Evolutionary conservation across 2,329 filamentous ascomycete species (phyloP).

Genomic region (Clonostachys byssicola): DNA sequence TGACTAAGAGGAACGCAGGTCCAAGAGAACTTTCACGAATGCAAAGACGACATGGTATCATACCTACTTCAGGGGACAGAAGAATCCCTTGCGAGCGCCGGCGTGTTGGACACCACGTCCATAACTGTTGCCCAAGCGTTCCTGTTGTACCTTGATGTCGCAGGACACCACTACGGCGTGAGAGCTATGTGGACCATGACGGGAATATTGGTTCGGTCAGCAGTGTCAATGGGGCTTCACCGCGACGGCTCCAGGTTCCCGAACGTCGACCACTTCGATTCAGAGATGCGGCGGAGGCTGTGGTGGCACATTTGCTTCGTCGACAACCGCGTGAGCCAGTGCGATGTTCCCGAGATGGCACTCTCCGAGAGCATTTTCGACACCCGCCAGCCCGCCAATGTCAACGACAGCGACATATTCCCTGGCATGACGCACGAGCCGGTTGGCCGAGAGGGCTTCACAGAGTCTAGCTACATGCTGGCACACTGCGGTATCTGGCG

Average conservation of each 20-base stretch:
- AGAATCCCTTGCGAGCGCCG: conserved; percentile 25
- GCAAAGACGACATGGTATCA: conserved; percentile 9
- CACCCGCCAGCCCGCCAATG: conserved; percentile 34
- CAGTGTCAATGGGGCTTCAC: conserved; percentile 63
- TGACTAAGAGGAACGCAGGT: not conserved
- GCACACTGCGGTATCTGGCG: no score
- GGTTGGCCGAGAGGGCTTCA: no score
- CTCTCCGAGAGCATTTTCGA: conserved; percentile 38
- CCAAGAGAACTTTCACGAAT: conserved; percentile 6
- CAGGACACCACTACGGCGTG: conserved; percentile 49
- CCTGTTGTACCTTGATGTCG: conserved; percentile 35
- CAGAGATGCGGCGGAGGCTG: conserved; percentile 60
- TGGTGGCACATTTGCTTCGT: conserved; percentile 63
- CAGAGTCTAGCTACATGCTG: no score
- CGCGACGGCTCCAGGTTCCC: conserved; percentile 51
- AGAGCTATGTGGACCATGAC: conserved; percentile 54
- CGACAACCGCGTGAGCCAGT: conserved; percentile 51
- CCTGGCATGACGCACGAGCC: conserved; percentile 22
- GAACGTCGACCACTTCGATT: conserved; percentile 55
- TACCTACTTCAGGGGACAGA: conserved; percentile 14
- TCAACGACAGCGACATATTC: conserved; percentile 40
- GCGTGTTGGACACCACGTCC: conserved; percentile 51
- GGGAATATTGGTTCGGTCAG: conserved; percentile 57
- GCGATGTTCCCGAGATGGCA: conserved; percentile 48
- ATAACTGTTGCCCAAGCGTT: conserved; percentile 55